Base-by-base conservation (phyloP, 805 yeast genomes). In the Lipomyces yamanashiensis region DNA sequence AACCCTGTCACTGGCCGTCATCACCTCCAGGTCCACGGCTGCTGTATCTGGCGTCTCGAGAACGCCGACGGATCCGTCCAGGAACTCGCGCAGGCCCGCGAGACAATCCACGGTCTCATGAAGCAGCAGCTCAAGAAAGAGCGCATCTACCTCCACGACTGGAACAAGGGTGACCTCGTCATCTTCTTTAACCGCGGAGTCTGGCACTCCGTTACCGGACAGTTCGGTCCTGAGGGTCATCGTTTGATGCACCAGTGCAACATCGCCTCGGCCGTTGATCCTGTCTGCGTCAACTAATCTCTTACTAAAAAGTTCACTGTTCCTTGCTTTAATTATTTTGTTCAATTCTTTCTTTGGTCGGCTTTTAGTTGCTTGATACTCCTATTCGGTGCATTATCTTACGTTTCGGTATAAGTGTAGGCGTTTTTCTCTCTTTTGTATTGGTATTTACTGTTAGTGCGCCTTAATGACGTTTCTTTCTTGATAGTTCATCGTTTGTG, bases 171-270 rank as follows among this genome's bases (percentile, higher is more conserved):
- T 61, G 97, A 91, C 72, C 81, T 91, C 72, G 95, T 90, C 41
- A 86, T 91, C 61, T 91, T 91, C 80, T 90, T 81, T 77, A 91
- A 91, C 80, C 82, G 93, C 74, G 96, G 96, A 50, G 92, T 91
- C 10, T 89, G 93, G 88, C 97, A 91, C 74, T 85, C 93, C 1
- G 97, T 91, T 39, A 90, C 96, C 15, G 96, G 97, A 58, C 96
- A 90, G 76, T 87, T 91, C 77, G 86, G 84, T 19, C 82, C 82
- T 19, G 90, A 88, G 54, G 95, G 90, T 73, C 85, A 84, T 71
- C 84, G 97, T 76, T 80, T 91, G 73, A 90, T 91, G 96, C 97
- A 91, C 74, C 97, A 91, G 78, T 91, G 97, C 78, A 91, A 91
- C 78, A 89, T 91, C 74, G 96, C 97, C 21, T 84, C 90, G 73